phyloP scores from a whole-genome alignment of 1,284 basidiomycete genomes.

The Hemileia vastatrix region DNA sequence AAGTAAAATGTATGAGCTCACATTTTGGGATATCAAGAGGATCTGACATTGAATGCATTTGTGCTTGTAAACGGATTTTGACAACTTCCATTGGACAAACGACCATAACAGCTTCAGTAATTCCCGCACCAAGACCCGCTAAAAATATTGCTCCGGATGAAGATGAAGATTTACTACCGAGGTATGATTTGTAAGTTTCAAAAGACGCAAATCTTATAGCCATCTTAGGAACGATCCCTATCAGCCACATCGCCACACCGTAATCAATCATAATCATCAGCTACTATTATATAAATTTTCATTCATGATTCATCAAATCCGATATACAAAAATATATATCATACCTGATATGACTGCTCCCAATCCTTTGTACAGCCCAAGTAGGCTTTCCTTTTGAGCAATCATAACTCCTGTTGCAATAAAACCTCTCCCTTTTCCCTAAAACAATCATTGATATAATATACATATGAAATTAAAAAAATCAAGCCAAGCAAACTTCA shows the following conservation, averaged over 20 bases:
- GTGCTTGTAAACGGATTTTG: conserved; percentile 96
- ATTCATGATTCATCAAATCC: too few species aligned
- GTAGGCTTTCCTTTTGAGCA: conserved; percentile 77
- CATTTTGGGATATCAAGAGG: conserved; percentile 88
- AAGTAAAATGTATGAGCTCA: too few species aligned
- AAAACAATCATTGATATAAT: conserved; percentile 4
- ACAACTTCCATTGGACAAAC: conserved; percentile 99
- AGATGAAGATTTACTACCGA: conserved; percentile 55
- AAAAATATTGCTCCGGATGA: conserved; percentile 2
- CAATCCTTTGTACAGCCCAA: conserved; percentile 95
- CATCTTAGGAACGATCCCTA: conserved; percentile 92
- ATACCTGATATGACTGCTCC: conserved; percentile 84
- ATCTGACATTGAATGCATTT: conserved; percentile 93
- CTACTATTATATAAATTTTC: too few species aligned
- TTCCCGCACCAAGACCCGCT: conserved; percentile 89
- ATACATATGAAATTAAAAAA: background rate
- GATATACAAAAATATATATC: background rate
- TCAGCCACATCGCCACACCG: too few species aligned
- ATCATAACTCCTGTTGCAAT: conserved; percentile 85
- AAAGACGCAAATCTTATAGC: conserved; percentile 97
- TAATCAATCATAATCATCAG: too few species aligned
- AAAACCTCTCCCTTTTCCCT: conserved; percentile 89
- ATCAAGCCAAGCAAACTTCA: too few species aligned
- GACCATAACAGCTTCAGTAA: conserved; percentile 84
- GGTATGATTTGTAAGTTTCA: conserved; percentile 78